Base-by-base conservation (phyloP, 1,284 basidiomycete species). In the Rhodotorula sp. region DNA sequence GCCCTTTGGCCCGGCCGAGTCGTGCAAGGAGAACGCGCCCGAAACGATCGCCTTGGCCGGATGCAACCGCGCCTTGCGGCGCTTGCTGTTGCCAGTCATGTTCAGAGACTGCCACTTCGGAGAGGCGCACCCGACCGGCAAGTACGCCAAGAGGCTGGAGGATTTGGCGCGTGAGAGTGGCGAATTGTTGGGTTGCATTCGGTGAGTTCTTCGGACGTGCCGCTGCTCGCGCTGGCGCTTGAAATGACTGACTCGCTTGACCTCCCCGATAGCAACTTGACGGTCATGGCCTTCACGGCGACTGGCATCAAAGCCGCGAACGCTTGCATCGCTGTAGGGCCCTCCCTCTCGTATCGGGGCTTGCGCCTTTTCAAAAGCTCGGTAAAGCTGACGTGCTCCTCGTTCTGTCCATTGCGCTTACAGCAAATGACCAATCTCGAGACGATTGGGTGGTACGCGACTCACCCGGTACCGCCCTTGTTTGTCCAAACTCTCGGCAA, bases 341-440 rank as follows among this genome's bases (percentile, higher is more conserved):
- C 48, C 22, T 1, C n/a, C 37, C 3, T 12, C 10, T 42, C 3
- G 33, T 33, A 7, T 42, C 37, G 37, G 1, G 1, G 37, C 10
- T 1, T 1, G 37, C 37, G 37, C 10, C 37, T 12, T 2, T 8
- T 42, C 1, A 42, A 14, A 42, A 42, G 37, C 37, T 42, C 37
- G 37, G 10, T 1, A 42, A 14, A 12, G 37, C 37, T 42, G 37
- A 42, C 37, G 1, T 12, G 37, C 10, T 42, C 37, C 10, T 14
- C 37, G 1, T 1, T 42, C 46, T 30, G n/a, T 4, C 44, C 4
- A 61, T 22, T 7, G 24, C 24, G 2, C 42, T 7, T 17, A 26
- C 48, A 61, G 60, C 48, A 5, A 30, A 61, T 61, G 60, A 30
- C 30, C 20, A 29, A 48, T 14, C 46, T 61, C 60, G 46, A 61